These are phyloP conservation scores for Kluyveromyces wickerhamii DNA, from an alignment of 805 yeast species.

Conservation along the genomic window DNA sequence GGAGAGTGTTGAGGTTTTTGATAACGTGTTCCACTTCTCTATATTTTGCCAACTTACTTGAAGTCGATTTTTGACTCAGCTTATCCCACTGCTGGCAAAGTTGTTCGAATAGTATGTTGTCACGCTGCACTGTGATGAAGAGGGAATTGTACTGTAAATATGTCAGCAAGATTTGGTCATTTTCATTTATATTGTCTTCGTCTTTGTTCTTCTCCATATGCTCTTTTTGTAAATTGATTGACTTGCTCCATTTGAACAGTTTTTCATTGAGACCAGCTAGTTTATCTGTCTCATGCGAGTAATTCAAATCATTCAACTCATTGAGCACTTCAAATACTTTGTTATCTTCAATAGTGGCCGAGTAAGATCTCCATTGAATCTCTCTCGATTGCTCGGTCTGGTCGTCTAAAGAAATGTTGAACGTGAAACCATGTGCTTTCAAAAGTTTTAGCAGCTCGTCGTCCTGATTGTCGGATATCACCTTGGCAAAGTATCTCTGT, in stretches of 20 bases:
- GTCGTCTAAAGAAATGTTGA: constrained; percentile 22
- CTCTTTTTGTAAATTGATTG: constrained; percentile 49
- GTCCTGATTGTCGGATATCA: constrained; percentile 12
- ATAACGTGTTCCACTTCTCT: constrained; percentile 32
- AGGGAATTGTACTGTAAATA: constrained; percentile 64
- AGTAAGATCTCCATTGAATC: constrained; percentile 51
- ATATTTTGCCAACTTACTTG: constrained; percentile 22
- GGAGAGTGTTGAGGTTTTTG: constrained; percentile 40
- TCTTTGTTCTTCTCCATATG: constrained; percentile 43
- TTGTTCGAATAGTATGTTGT: constrained; percentile 40
- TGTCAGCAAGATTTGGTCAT: constrained; percentile 66
- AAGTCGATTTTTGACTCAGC: constrained; percentile 12
- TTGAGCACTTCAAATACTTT: constrained; percentile 56
- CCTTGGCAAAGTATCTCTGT: constrained; percentile 15
- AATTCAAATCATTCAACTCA: constrained; percentile 23
- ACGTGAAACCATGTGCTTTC: constrained; percentile 19
- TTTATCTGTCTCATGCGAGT: constrained; percentile 19
- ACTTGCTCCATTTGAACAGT: constrained; percentile 61
- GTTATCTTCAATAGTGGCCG: constrained; percentile 59
- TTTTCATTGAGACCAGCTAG: constrained; percentile 47
- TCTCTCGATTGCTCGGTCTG: constrained; percentile 34
- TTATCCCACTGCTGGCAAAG: constrained; percentile 24
- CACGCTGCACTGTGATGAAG: constrained; percentile 66
- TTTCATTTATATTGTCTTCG: constrained; percentile 54
- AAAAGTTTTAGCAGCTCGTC: constrained; percentile 37